Base-by-base conservation (phyloP, 1,284 basidiomycete genomes). In the Cryptococcus wingfieldii region DNA sequence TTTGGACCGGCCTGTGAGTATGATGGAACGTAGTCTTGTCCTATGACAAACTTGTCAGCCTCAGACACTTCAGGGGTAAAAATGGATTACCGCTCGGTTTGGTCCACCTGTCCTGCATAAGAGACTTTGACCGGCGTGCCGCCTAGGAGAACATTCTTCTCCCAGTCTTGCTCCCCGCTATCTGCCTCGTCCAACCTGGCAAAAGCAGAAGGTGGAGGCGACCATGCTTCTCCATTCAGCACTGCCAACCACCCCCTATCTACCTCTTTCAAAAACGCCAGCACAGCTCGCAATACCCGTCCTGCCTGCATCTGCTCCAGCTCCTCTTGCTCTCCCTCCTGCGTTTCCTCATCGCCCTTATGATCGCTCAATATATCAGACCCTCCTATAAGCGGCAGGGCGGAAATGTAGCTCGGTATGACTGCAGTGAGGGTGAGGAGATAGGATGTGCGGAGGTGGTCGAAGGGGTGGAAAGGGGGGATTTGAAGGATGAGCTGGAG, bases 231-330 rank as follows among this genome's bases (percentile, higher is more conserved):
- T 0, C 69, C 64, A 1, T 43, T 27, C 12, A 73, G 45, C 2
- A 71, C 66, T 0, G 64, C 63, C 19, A 58, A 16, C 69, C 71
- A 71, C 6, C 64, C 71, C 5, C 41, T 27, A 27, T 70, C 67
- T 10, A 68, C 47, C 37, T 53, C 45, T 1, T 46, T 47, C 3
- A 73, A 49, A 13, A 68, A 55, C 10, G 54, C 54, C 13, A 73
- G 55, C 3, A 66, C 39, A 12, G 38, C 38, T 12, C 53, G 48
- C 44, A 73, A 60, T 6, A 54, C 56, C 18, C 28, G 34, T n/a
- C 34, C 50, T 4, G 62, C 62, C 34, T 60, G 52, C 46, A 56
- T 49, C 2, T 56, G 47, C 19, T 19, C 19, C 13, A 8, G 23
- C n/a, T 37, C 60, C 16, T 50, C 47, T 1, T n/a, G 16, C 5